Percentiles rank a stretch among this genome's conserved stretches.
Evolutionary conservation across 169 alveolate species (phyloP).

Genomic region (Eimeria brunetti): DNA sequence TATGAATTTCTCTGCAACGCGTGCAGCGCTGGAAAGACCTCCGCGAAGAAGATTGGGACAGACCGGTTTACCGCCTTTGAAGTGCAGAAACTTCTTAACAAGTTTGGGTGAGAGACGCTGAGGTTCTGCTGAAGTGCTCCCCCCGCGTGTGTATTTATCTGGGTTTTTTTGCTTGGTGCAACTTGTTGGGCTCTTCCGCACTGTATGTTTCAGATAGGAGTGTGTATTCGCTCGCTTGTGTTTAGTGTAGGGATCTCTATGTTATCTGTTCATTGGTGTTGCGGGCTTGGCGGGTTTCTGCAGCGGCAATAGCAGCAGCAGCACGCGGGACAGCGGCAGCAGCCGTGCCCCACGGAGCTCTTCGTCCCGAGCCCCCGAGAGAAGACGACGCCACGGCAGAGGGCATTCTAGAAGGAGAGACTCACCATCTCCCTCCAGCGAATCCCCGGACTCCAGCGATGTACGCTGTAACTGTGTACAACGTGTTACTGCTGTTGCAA

Average conservation of each 20-base stretch:
- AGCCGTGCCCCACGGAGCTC: conserved; percentile 19
- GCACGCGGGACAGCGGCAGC: conserved; percentile 54
- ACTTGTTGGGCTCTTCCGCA: too few relatives aligned
- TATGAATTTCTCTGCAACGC: conserved; percentile 76
- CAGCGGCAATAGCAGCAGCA: conserved; percentile 56
- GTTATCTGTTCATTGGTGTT: not conserved
- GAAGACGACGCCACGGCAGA: conserved; percentile 64
- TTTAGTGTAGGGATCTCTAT: not conserved
- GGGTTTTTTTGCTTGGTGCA: not conserved
- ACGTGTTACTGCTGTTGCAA: not conserved
- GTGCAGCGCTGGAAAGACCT: conserved; percentile 73
- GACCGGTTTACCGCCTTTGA: conserved; percentile 77
- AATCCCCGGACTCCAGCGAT: conserved; percentile 54
- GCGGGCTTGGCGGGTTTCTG: not conserved
- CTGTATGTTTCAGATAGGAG: not conserved
- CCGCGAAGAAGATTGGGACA: conserved; percentile 70
- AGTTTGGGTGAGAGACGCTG: conserved; percentile 22
- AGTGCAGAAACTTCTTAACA: conserved; percentile 58
- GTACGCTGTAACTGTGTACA: not conserved
- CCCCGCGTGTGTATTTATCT: not conserved
- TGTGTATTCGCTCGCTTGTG: too few relatives aligned
- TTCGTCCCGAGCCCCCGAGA: conserved; percentile 36
- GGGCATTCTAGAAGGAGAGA: conserved; percentile 57
- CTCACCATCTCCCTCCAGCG: conserved; percentile 60
- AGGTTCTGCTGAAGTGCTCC: not conserved